Evolutionary conservation across 2,329 filamentous ascomycete species (phyloP).

Genomic region (Plectosphaerella sp.): DNA sequence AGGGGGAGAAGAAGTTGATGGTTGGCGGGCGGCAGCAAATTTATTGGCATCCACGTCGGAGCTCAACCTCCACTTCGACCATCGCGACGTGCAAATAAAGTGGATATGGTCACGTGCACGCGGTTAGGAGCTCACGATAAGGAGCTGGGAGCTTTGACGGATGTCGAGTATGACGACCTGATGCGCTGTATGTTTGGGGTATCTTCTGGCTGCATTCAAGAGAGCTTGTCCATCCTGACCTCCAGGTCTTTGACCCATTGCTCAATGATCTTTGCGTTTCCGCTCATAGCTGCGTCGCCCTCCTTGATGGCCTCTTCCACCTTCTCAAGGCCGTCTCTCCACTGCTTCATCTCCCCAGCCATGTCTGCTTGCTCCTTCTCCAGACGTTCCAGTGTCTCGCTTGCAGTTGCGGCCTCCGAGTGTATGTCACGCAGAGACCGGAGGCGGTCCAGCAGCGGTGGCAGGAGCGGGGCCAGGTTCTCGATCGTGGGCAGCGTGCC

Average conservation of each 20-base stretch:
- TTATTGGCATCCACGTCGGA: not conserved
- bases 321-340: constrained; percentile 75
- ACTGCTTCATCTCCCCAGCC: constrained; percentile 77
- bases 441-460: constrained; percentile 78
- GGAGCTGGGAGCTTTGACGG: not conserved
- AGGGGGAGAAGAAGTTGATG: not conserved
- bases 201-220: constrained; percentile 29
- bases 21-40: not conserved
- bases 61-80: too few species aligned
- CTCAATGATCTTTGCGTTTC: constrained; percentile 81
- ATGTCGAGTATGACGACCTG: not conserved
- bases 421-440: constrained; percentile 82
- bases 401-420: constrained; percentile 77
- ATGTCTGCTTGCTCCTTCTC: constrained; percentile 80
- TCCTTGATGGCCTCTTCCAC: constrained; percentile 72
- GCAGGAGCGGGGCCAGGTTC: constrained; percentile 76
- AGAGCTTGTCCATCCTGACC: constrained; percentile 62
- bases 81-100: too few species aligned
- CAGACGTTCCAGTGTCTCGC: constrained; percentile 69
- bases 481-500: constrained; percentile 86
- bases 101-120: too few species aligned
- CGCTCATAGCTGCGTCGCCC: constrained; percentile 65
- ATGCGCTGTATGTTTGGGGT: constrained; percentile 20
- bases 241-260: constrained; percentile 88
- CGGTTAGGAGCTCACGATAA: too few species aligned